Evolutionary conservation across 257 asterid genomes (phyloP).

Genomic region (Anisodus acutangulus): DNA sequence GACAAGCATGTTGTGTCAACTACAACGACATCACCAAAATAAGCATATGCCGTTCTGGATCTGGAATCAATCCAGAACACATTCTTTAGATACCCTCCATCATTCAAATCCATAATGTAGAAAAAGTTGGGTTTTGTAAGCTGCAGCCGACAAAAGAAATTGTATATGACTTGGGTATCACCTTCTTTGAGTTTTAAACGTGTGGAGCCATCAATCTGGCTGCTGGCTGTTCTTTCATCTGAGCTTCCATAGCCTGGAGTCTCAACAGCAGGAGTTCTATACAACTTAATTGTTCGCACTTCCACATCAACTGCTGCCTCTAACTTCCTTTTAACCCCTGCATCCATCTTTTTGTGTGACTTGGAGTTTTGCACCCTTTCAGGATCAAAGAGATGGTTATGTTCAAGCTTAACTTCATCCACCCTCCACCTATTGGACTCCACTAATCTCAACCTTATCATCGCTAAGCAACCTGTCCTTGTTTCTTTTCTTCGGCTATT

Average conservation of each 20-base stretch:
- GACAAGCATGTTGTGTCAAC: constrained; percentile 47
- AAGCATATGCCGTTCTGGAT: constrained; percentile 44
- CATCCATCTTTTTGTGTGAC: constrained; percentile 53
- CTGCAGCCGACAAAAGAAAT: constrained; percentile 41
- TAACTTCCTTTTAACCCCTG: constrained; percentile 60
- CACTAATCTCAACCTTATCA: constrained; percentile 72
- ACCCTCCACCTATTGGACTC: constrained; percentile 80
- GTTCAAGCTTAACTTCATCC: constrained; percentile 72
- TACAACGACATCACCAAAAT: constrained; percentile 46
- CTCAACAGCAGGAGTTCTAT: constrained; percentile 48
- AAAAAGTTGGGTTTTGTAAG: constrained; percentile 43
- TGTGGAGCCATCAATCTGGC: constrained; percentile 37
- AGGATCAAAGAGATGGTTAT: constrained; percentile 68
- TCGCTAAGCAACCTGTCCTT: constrained; percentile 85
- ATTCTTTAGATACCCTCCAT: constrained; percentile 45
- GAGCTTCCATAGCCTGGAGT: constrained; percentile 41
- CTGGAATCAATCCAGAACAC: constrained; percentile 50
- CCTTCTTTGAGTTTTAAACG: constrained; percentile 39
- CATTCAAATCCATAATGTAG: constrained; percentile 51
- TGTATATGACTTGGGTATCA: constrained; percentile 37
- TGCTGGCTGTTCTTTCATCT: constrained; percentile 36
- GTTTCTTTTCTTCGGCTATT: constrained; percentile 75
- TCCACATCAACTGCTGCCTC: constrained; percentile 51
- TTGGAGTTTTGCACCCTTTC: constrained; percentile 57
- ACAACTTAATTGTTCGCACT: constrained; percentile 60